Evolutionary conservation across 441 rosid species (phyloP).

Genomic region (Euphorbia celastroides): DNA sequence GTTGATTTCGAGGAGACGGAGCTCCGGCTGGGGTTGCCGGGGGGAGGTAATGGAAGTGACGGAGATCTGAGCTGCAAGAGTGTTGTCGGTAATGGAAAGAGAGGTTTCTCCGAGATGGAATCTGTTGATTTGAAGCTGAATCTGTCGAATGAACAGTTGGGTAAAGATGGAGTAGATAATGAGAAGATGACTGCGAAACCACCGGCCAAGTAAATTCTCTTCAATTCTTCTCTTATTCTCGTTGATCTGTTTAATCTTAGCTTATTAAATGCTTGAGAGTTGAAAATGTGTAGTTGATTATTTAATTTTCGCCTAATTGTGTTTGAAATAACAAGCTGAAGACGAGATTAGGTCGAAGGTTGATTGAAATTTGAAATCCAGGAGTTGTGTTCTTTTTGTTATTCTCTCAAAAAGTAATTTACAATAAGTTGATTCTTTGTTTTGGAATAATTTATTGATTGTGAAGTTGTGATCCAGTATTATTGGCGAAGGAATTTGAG

Average conservation of each 20-base stretch:
- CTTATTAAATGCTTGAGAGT: too few relatives aligned
- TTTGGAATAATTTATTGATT: too few relatives aligned
- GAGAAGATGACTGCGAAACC: slow-evolving; percentile 54
- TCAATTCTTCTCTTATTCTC: background rate
- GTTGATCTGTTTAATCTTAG: background rate
- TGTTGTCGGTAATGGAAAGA: slow-evolving; percentile 38
- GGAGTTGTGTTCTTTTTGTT: background rate
- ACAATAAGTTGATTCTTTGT: too few relatives aligned
- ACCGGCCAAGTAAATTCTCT: slow-evolving; percentile 57
- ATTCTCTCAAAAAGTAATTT: too few relatives aligned
- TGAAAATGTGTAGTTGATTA: too few relatives aligned
- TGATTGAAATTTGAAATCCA: too few relatives aligned
- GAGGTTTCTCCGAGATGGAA: slow-evolving; percentile 80
- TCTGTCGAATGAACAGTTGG: slow-evolving; percentile 37
- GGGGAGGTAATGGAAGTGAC: slow-evolving; percentile 30
- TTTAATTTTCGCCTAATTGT: background rate
- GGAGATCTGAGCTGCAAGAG: slow-evolving; percentile 10
- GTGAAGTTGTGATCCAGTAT: background rate
- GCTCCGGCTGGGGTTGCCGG: slow-evolving; percentile 69
- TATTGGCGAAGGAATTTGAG: background rate
- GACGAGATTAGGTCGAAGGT: background rate
- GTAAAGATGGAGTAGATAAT: slow-evolving; percentile 17
- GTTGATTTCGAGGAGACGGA: slow-evolving; percentile 86
- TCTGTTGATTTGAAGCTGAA: slow-evolving; percentile 90
- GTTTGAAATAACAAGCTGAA: background rate